These are phyloP conservation scores for Phaseolus lunatus DNA, from an alignment of 306 rosid species.

Conservation along the genomic window DNA sequence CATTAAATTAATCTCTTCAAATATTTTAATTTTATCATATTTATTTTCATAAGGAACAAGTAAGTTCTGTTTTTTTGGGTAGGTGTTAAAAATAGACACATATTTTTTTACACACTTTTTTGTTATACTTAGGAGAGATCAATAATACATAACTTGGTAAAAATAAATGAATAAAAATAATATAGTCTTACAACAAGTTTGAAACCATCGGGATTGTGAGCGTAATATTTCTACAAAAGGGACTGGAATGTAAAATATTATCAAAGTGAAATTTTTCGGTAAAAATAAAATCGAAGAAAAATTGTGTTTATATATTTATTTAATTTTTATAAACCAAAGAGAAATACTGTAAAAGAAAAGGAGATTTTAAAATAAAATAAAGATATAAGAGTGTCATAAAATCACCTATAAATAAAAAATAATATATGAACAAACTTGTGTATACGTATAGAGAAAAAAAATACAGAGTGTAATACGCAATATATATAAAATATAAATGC, in stretches of 20 bases:
- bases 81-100: no score
- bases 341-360: neutral
- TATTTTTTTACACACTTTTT: no score
- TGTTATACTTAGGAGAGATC: no score
- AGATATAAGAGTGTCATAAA: neutral
- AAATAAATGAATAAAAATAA: neutral
- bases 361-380: neutral
- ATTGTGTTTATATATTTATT: neutral
- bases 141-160: neutral
- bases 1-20: neutral
- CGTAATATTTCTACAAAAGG: neutral
- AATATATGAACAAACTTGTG: no score
- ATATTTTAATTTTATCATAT: neutral
- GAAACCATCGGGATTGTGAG: neutral
- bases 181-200: neutral
- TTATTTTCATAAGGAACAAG: neutral
- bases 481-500: neutral
- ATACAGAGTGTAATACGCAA: neutral
- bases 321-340: neutral
- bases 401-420: neutral
- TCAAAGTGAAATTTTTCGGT: neutral
- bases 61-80: neutral
- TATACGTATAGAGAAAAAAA: neutral
- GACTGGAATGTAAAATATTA: neutral
- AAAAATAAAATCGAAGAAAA: neutral